Percentiles rank a stretch among this genome's conserved stretches.
These are phyloP conservation scores for Reutealis trisperma DNA, from an alignment of 345 rosid species.

Conservation along the genomic window DNA sequence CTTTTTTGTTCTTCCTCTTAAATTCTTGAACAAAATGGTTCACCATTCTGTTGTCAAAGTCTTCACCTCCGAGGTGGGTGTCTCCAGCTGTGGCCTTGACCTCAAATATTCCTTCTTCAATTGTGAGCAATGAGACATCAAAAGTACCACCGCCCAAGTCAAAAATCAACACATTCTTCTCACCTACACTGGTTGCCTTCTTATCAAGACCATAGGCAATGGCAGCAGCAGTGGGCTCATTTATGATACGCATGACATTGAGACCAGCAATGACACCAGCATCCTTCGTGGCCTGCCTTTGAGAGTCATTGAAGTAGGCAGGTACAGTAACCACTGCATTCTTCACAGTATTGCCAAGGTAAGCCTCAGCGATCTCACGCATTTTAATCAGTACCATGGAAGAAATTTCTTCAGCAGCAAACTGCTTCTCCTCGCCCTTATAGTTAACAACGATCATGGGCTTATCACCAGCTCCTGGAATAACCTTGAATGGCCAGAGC, in stretches of 20 bases:
- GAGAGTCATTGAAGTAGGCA: slow-evolving; percentile 38
- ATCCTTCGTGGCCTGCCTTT: slow-evolving; percentile 34
- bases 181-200: slow-evolving; percentile 38
- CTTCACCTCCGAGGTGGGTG: slow-evolving; percentile 37
- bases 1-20: slow-evolving; percentile 47
- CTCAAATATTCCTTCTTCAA: slow-evolving; percentile 37
- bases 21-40: slow-evolving; percentile 51
- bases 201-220: slow-evolving; percentile 38
- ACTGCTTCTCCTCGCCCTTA: slow-evolving; percentile 33
- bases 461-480: slow-evolving; percentile 30
- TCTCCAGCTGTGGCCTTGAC: slow-evolving; percentile 36
- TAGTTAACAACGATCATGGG: slow-evolving; percentile 31
- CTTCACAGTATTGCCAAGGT: slow-evolving; percentile 23
- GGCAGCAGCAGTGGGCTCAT: slow-evolving; percentile 37
- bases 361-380: slow-evolving; percentile 39
- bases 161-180: slow-evolving; percentile 35
- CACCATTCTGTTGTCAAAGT: slow-evolving; percentile 41
- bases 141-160: slow-evolving; percentile 38
- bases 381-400: slow-evolving; percentile 36
- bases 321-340: slow-evolving; percentile 35
- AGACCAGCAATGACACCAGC: slow-evolving; percentile 33
- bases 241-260: slow-evolving; percentile 37
- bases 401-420: slow-evolving; percentile 36
- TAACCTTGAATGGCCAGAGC: slow-evolving; percentile 32
- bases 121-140: slow-evolving; percentile 31